Evolutionary conservation across 345 rosid species (phyloP), one percentile per base, ranked within the genome.

Genomic region (Aurinia saxatilis): DNA sequence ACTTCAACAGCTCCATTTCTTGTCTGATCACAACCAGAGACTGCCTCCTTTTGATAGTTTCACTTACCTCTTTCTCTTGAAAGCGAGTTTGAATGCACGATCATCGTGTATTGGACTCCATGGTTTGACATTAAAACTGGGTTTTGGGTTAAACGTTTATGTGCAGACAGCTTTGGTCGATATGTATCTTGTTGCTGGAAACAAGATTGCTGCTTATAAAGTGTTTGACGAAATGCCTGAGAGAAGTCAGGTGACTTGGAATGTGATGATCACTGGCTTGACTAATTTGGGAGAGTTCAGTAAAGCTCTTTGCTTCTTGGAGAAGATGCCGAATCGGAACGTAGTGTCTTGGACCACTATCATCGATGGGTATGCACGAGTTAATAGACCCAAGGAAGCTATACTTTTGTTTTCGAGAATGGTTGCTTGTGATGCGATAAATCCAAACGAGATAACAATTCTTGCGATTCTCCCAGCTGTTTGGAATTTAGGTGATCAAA

Each of bases 281-380:
- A 80, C 78, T 5, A 84, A 78, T 49, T 60, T 76, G 81, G 83
- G 86, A 44, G 73, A 84, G 48, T 76, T 83, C 45, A 86, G 67
- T n/a, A 56, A 56, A 57, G 96, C 95, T 9, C 67, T 70, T 63
- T 58, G 65, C 53, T 68, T 88, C 34, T 79, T 88, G 62, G 80
- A 86, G 41, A 73, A 67, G 76, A 88, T 88, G 92, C 82, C 84
- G 0, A 70, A 68, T 19, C 73, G 81, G 67, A 84, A 68, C 12
- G 81, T 86, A 18, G 91, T 91, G 44, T 81, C 96, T 3, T 88
- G 96, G 96, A 88, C 92, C 12, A 80, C 86, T 38, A 71, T 91
- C 29, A 86, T 88, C 47, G 96, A 88, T 73, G 96, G 98, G 0
- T 81, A 83, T 44, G 74, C 88, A 0, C 80, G 90, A 66, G 61